These are phyloP conservation scores for Ustilago tritici DNA, from an alignment of 1,284 basidiomycete genomes.

Conservation along the genomic window DNA sequence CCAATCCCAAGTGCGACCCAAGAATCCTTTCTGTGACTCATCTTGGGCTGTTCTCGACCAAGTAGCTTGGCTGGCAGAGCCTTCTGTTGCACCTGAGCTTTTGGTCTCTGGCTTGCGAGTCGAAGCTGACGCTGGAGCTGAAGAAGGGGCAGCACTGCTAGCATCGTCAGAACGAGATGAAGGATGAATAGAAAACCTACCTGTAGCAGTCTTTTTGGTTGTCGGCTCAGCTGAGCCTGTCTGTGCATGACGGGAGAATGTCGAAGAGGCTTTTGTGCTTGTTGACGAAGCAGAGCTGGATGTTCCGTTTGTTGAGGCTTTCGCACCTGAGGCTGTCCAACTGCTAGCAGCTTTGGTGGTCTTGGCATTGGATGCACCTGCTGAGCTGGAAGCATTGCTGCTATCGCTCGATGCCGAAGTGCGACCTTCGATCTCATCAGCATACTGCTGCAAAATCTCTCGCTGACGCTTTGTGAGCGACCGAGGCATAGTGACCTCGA, in stretches of 20 bases:
- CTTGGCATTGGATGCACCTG: constrained; percentile 16
- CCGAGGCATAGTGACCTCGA: constrained; percentile 90
- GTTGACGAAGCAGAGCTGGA: constrained; percentile 9
- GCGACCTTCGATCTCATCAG: constrained; percentile 76
- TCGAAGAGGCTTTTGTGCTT: constrained; percentile 19
- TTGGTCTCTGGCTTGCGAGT: neutral
- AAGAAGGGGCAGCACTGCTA: constrained; percentile 10
- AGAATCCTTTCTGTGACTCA: constrained; percentile 19
- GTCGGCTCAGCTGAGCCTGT: constrained; percentile 18
- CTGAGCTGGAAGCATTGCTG: neutral
- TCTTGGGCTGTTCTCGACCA: neutral
- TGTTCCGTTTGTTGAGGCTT: constrained; percentile 7
- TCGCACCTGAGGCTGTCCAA: constrained; percentile 1
- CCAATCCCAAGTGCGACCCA: constrained; percentile 45
- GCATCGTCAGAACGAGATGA: constrained; percentile 43
- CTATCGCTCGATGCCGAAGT: constrained; percentile 21
- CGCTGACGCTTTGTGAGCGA: constrained; percentile 84
- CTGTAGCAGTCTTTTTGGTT: constrained; percentile 34
- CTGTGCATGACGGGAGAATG: constrained; percentile 13
- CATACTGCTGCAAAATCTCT: constrained; percentile 87
- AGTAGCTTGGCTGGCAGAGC: neutral
- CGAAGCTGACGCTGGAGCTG: constrained; percentile 12
- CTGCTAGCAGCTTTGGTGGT: constrained; percentile 9
- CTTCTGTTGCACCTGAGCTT: neutral
- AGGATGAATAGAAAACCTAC: constrained; percentile 52